These are phyloP conservation scores for Backusella morwellensis DNA, from an alignment of 192 early-diverging fungal genomes.

Conservation along the genomic window DNA sequence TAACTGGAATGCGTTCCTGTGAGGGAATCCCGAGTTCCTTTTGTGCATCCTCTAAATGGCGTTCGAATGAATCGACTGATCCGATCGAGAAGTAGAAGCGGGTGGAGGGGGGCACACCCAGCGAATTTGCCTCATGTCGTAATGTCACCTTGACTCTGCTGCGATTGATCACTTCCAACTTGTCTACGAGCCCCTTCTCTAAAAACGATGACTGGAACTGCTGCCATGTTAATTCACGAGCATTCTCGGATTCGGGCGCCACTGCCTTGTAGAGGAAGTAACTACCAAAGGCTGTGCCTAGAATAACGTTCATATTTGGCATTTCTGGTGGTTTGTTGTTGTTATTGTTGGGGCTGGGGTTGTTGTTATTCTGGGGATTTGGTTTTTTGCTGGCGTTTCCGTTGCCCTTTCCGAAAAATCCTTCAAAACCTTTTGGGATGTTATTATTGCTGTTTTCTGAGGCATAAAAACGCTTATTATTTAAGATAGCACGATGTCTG, in stretches of 20 bases:
- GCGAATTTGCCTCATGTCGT: conserved; percentile 56
- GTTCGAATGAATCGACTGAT: conserved; percentile 92
- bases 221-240: conserved; percentile 84
- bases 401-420: conserved; percentile 59
- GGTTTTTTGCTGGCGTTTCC: conserved; percentile 5
- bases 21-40: conserved; percentile 87
- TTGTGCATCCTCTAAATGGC: conserved; percentile 85
- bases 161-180: conserved; percentile 84
- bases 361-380: neutral
- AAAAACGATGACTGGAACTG: conserved; percentile 86
- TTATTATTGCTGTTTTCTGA: conserved; percentile 17
- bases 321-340: conserved; percentile 30
- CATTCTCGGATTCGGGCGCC: conserved; percentile 39
- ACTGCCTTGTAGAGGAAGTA: conserved; percentile 49
- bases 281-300: conserved; percentile 43
- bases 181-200: conserved; percentile 89
- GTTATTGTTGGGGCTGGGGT: neutral
- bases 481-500: conserved; percentile 1
- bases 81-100: conserved; percentile 88
- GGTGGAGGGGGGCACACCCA: conserved; percentile 22
- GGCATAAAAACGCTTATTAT: neutral
- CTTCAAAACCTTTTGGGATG: conserved; percentile 68
- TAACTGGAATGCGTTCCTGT: conserved; percentile 86
- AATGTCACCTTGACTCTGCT: conserved; percentile 79
- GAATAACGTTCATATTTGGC: conserved; percentile 41